These are phyloP conservation scores for Plasmodium berghei DNA, from an alignment of 169 alveolate species.

Conservation along the genomic window DNA sequence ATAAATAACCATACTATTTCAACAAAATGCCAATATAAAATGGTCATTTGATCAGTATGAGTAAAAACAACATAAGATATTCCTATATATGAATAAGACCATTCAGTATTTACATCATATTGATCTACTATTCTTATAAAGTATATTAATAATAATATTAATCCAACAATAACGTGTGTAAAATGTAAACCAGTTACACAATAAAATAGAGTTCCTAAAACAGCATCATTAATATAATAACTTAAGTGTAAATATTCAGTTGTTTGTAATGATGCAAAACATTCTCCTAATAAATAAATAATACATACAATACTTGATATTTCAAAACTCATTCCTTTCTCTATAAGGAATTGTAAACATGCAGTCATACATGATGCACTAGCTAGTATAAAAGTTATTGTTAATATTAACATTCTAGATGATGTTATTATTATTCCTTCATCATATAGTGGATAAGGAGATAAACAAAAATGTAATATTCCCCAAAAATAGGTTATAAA, in stretches of 20 bases:
- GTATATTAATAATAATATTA: slow-evolving; percentile 16
- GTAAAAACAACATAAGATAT: background rate
- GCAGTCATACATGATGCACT: slow-evolving; percentile 50
- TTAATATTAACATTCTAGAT: slow-evolving; percentile 14
- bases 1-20: slow-evolving; percentile 15
- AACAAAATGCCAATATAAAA: slow-evolving; percentile 11
- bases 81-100: slow-evolving; percentile 23
- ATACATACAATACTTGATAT: slow-evolving; percentile 26
- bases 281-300: slow-evolving; percentile 15
- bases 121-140: slow-evolving; percentile 22
- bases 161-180: slow-evolving; percentile 9
- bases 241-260: slow-evolving; percentile 34
- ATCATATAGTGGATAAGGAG: slow-evolving; percentile 1
- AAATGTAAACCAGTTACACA: slow-evolving; percentile 17
- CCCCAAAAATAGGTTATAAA: slow-evolving; percentile 16
- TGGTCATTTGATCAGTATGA: slow-evolving; percentile 8
- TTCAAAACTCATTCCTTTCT: slow-evolving; percentile 40
- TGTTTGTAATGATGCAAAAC: slow-evolving; percentile 40
- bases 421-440: slow-evolving; percentile 6
- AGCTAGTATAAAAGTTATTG: slow-evolving; percentile 13
- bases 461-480: slow-evolving; percentile 16
- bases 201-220: background rate
- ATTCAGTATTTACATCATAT: slow-evolving; percentile 22
- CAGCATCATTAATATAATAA: slow-evolving; percentile 24
- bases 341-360: slow-evolving; percentile 29